Percentiles rank a stretch among this genome's conserved stretches.
Evolutionary conservation across 78 protist genomes (phyloP).

Genomic region (Dictyostelium intermedium): DNA sequence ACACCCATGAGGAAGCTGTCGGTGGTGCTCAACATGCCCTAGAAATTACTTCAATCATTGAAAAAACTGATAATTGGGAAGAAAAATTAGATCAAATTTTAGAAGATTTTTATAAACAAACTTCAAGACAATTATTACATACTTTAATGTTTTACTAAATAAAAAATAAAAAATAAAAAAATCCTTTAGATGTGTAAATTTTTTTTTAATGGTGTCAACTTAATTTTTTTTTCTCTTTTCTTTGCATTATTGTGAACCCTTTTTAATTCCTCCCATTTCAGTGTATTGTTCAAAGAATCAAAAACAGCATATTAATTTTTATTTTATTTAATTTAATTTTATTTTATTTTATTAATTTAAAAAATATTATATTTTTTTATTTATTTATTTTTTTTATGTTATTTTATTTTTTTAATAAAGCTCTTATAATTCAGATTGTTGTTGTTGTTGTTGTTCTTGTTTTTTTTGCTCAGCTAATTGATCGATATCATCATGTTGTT

Average conservation of each 20-base stretch:
- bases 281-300: too few relatives aligned
- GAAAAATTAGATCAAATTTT: slow-evolving; percentile 39
- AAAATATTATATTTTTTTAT: too few relatives aligned
- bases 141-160: slow-evolving; percentile 42
- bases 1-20: slow-evolving; percentile 79
- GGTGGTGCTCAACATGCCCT: slow-evolving; percentile 79
- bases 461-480: not conserved
- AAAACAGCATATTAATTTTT: too few relatives aligned
- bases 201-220: too few relatives aligned
- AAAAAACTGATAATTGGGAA: slow-evolving; percentile 20
- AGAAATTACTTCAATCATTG: not conserved
- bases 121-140: slow-evolving; percentile 63
- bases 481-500: not conserved
- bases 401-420: too few relatives aligned
- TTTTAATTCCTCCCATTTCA: too few relatives aligned
- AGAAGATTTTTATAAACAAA: slow-evolving; percentile 37
- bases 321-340: not conserved
- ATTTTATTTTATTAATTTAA: too few relatives aligned
- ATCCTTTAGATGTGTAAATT: too few relatives aligned
- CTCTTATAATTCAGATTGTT: not conserved
- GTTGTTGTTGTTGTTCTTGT: not conserved
- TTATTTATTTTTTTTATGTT: too few relatives aligned
- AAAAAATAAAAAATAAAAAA: not conserved
- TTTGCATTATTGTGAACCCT: not conserved
- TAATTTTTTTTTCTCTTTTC: too few relatives aligned